Evolutionary conservation across 805 yeast species (phyloP), one percentile per base, ranked within the genome.

Genomic region (Cyberlindnera euphorbiiphila): DNA sequence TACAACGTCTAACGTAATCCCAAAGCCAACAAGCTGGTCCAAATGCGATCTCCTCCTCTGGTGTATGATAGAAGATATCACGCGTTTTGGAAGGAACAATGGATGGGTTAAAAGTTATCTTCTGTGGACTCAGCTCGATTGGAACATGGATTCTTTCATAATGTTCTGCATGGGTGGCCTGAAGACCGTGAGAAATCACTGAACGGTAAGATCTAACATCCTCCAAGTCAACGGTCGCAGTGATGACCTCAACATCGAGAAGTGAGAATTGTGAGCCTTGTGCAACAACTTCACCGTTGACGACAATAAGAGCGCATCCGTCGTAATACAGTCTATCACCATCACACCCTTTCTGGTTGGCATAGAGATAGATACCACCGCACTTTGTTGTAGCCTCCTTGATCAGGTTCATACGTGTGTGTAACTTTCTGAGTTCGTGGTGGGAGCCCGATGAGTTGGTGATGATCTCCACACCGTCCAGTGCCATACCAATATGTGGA

Each of bases 21-120:
- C 99, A 93, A 46, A 93, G 62, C 99, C 99, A 93, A 60, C 98
- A 93, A 0, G 99, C 98, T 1, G 99, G 99, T 0, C 99, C 99
- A 29, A 85, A 67, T 1, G 98, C 97, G 48, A 93, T 91, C 61
- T 93, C 99, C 62, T 93, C 97, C 54, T 89, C 95, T 3, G 98
- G 96, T 2, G 67, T 55, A 61, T 85, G 94, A 52, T 83, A 82
- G 25, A 69, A 71, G 29, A 82, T 69, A 5, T 65, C 68, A 16
- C 62, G 57, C 1, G 72, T 53, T 15, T 55, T 54, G 0, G 93
- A 63, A 14, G 96, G 96, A 9, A 54, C 60, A 9, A 85, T 62
- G 0, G 56, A 53, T 15, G 85, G 77, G 56, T 85, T 76, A 50
- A 86, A 84, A 25, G 76, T 68, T 29, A 72, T 56, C 5, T 69